Conservation (phyloP, 257 asterid genomes). For the Gardenia jasminoides region DNA sequence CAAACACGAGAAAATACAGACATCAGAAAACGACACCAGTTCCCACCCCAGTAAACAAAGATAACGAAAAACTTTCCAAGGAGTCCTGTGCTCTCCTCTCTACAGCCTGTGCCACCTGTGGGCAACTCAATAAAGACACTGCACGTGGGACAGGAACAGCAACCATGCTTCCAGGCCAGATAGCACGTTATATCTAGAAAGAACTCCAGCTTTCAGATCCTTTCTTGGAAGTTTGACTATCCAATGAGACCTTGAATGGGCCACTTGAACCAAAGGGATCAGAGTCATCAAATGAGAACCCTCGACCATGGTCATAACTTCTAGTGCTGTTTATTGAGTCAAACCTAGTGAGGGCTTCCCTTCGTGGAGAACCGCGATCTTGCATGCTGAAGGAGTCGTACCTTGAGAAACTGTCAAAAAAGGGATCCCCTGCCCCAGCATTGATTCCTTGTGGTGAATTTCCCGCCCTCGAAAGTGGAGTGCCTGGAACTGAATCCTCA, state of each 20-base stretch:
- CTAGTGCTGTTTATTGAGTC: conserved; percentile 75
- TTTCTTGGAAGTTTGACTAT: conserved; percentile 43
- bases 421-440: conserved; percentile 57
- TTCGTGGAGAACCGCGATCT: conserved; percentile 52
- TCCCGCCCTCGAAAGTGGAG: conserved; percentile 69
- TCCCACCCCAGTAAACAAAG: neutral
- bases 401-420: conserved; percentile 69
- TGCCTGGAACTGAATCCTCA: conserved; percentile 77
- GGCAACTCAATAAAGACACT: neutral
- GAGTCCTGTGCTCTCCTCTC: neutral
- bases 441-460: conserved; percentile 64
- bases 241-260: conserved; percentile 84
- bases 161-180: conserved; percentile 4
- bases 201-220: conserved; percentile 47
- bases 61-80: neutral
- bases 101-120: neutral
- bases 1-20: no score
- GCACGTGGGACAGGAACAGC: neutral
- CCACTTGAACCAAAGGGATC: conserved; percentile 92
- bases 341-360: conserved; percentile 64
- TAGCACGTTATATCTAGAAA: conserved; percentile 23
- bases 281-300: conserved; percentile 75
- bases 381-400: conserved; percentile 68
- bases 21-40: no score
- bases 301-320: conserved; percentile 59